A percentile compares a stretch with the other conserved stretches of the same genome.
Evolutionary conservation across 495 filamentous ascomycete species (phyloP).

Genomic region (Penicillium simplicissimum): DNA sequence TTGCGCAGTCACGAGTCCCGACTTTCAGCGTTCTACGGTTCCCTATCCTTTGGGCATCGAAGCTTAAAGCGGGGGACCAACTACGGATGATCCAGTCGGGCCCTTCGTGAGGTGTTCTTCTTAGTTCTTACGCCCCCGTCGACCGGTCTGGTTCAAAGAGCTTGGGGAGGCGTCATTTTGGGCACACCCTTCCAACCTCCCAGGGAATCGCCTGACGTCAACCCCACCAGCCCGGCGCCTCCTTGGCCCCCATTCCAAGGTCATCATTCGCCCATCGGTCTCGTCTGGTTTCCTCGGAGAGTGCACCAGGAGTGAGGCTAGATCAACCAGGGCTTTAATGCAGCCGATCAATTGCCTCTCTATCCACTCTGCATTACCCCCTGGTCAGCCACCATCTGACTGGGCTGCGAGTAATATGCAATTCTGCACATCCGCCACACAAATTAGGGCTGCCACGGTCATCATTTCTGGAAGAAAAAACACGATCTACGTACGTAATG

Average conservation of each 20-base stretch:
- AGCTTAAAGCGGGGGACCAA: neutral
- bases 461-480: conserved; percentile 3
- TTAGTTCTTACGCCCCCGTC: neutral
- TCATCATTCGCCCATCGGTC: conserved; percentile 4
- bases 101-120: neutral
- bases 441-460: conserved; percentile 3
- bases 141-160: neutral
- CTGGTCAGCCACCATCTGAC: conserved; percentile 14
- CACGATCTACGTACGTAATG: conserved; percentile 4
- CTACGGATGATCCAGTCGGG: neutral
- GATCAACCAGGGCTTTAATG: neutral
- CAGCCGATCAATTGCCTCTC: conserved; percentile 6
- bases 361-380: conserved; percentile 13
- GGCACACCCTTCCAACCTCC: neutral
- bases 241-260: conserved; percentile 3
- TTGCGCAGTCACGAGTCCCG: conserved; percentile 12
- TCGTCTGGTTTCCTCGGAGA: neutral
- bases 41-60: conserved; percentile 1
- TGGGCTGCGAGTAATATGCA: conserved; percentile 3
- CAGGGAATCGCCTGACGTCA: conserved; percentile 23
- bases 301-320: conserved; percentile 11
- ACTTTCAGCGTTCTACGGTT: neutral
- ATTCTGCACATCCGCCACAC: conserved; percentile 15
- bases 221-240: conserved; percentile 6
- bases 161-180: conserved; percentile 4